Evolutionary conservation across 2,329 filamentous ascomycete species (phyloP).

Genomic region (Colletotrichum siamense): DNA sequence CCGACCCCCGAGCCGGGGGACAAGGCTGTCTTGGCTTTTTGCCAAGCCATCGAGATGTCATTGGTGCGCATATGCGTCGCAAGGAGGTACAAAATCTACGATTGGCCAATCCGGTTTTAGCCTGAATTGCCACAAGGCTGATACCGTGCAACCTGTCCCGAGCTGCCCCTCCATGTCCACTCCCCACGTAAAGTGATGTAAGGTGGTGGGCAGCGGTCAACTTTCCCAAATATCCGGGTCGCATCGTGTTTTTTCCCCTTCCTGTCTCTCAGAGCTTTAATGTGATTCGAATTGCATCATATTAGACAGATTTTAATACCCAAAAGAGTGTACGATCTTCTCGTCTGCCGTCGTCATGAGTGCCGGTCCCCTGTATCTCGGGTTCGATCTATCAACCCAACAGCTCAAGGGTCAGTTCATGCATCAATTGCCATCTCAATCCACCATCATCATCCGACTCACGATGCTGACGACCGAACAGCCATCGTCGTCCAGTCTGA

Average conservation of each 20-base stretch:
- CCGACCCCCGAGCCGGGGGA: constrained; percentile 13
- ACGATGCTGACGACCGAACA: constrained; percentile 36
- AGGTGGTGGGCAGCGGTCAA: background rate
- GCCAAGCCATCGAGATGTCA: constrained; percentile 9
- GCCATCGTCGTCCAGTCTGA: constrained; percentile 84
- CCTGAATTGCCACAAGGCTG: constrained; percentile 21
- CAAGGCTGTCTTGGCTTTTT: constrained; percentile 13
- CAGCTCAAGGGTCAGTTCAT: constrained; percentile 79
- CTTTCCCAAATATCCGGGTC: background rate
- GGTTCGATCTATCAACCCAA: constrained; percentile 96
- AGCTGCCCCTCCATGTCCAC: constrained; percentile 14
- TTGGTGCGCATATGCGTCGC: constrained; percentile 17
- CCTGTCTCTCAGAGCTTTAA: background rate
- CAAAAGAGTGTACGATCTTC: background rate
- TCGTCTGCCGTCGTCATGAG: constrained; percentile 1
- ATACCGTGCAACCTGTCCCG: constrained; percentile 11
- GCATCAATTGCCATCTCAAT: background rate
- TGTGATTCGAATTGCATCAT: background rate
- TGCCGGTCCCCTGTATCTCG: constrained; percentile 75
- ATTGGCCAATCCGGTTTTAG: constrained; percentile 16
- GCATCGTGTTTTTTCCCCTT: background rate
- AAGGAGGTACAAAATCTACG: background rate
- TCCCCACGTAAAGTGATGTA: constrained; percentile 22
- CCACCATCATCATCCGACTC: background rate
- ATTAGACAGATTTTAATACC: background rate